Evolutionary conservation across 257 asterid species (phyloP).

Genomic region (Echites panduratus): DNA sequence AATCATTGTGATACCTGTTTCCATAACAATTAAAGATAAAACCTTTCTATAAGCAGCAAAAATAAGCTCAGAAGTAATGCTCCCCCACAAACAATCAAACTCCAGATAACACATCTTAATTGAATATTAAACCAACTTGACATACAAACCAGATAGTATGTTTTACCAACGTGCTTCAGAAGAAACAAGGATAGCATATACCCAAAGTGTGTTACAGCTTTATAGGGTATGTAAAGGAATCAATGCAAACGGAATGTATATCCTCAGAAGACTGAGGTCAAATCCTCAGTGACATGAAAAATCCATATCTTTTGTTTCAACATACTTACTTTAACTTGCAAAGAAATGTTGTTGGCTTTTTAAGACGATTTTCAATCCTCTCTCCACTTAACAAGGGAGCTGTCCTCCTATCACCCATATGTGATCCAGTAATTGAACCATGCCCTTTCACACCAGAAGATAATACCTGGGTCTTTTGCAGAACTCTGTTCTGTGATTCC

Average conservation of each 20-base stretch:
- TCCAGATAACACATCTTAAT: not conserved
- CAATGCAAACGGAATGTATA: not conserved
- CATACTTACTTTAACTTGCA: constrained; percentile 96
- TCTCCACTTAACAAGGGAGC: constrained; percentile 64
- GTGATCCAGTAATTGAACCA: constrained; percentile 77
- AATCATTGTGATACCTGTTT: not conserved
- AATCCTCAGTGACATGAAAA: constrained; percentile 10
- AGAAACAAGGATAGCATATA: not conserved
- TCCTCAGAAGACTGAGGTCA: constrained; percentile 3
- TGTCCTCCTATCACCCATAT: constrained; percentile 74
- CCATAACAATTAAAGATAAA: not conserved
- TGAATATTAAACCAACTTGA: not conserved
- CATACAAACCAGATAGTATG: not conserved
- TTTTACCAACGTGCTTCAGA: not conserved
- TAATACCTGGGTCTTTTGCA: constrained; percentile 74
- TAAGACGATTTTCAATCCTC: constrained; percentile 78
- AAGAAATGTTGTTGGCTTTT: constrained; percentile 93
- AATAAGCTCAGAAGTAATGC: not conserved
- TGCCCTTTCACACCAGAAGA: constrained; percentile 75
- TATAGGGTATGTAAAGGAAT: not conserved
- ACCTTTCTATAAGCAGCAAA: not conserved
- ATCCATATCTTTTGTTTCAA: constrained; percentile 15
- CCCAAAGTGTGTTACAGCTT: not conserved
- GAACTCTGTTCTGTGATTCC: constrained; percentile 77
- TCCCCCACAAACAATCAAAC: not conserved